Evolutionary conservation across 768 basidiomycete genomes (phyloP).

Genomic region (Gloeostereum incarnatum): DNA sequence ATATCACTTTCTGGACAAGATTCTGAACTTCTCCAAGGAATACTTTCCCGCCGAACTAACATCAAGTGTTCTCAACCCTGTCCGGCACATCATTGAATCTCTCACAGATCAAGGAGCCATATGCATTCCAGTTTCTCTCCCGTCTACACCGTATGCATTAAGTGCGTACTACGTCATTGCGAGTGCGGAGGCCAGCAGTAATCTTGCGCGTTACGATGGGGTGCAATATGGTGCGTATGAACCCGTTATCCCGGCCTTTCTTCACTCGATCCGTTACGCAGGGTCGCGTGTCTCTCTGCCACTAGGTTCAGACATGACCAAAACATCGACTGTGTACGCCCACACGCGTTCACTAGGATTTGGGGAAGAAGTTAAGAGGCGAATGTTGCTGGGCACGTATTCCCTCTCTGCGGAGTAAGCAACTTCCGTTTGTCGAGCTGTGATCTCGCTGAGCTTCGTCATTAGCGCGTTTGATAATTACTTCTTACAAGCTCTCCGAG

Average conservation of each 20-base stretch:
- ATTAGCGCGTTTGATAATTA: slow-evolving; percentile 94
- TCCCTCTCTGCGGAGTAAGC: slow-evolving; percentile 86
- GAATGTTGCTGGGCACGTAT: slow-evolving; percentile 85
- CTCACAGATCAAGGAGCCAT: slow-evolving; percentile 48
- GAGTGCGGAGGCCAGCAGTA: slow-evolving; percentile 89
- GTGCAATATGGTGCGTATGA: slow-evolving; percentile 59
- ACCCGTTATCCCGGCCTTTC: neutral
- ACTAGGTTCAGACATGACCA: slow-evolving; percentile 30
- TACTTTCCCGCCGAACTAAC: slow-evolving; percentile 72
- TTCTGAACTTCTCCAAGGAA: slow-evolving; percentile 33
- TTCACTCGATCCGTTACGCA: slow-evolving; percentile 13
- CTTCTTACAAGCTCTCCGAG: slow-evolving; percentile 84
- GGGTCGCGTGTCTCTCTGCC: slow-evolving; percentile 42
- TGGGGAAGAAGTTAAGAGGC: slow-evolving; percentile 77
- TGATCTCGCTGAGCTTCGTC: neutral
- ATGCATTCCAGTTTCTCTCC: slow-evolving; percentile 66
- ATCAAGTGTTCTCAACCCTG: slow-evolving; percentile 27
- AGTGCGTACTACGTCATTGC: slow-evolving; percentile 97
- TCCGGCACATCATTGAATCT: slow-evolving; percentile 34
- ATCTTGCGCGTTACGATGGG: slow-evolving; percentile 85
- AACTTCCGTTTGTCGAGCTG: neutral
- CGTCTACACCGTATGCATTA: slow-evolving; percentile 58
- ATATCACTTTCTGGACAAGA: neutral
- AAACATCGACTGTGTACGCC: slow-evolving; percentile 52
- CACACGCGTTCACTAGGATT: slow-evolving; percentile 62